Evolutionary conservation across 129 eudicot species (phyloP), one percentile per base, ranked within the genome.

Genomic region (Lactuca sativa): DNA sequence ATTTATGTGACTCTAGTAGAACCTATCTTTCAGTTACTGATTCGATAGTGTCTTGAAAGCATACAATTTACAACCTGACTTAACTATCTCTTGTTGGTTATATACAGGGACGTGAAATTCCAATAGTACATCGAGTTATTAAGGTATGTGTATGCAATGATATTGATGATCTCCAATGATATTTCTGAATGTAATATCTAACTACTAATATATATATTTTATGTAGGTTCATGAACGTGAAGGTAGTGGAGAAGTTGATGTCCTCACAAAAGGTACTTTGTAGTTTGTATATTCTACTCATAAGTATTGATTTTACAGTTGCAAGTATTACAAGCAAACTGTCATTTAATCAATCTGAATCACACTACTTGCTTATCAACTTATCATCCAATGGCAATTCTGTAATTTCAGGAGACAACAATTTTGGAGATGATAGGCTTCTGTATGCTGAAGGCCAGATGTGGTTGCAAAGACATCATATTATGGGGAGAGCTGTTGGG

Each of bases 401-500:
- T 82, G 77, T 68, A 74, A 56, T 70, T 34, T 60, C 88, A 92
- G 98, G 98, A 38, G 98, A 92, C 78, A 89, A 92, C 71, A 92
- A 92, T 78, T 80, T 71, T 72, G 98, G 96, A 64, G 98, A 92
- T 76, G 98, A 92, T 79, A 79, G 98, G 57, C 96, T 86, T 75
- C 82, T 92, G 73, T 92, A 92, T 84, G 98, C 98, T 74, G 83
- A 83, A 40, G 96, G 95, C 56, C 96, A 92, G 76, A 87, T 82
- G 67, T 92, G 98, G 98, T 78, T 92, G 84, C 89, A 92, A 12
- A 76, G 96, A 18, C 96, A 86, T 72, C 98, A 92, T 81, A 89
- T 92, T 8, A 92, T 92, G 98, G 98, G 98, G 63, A 86, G 98
- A 85, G 98, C 98, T 74, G 88, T 92, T 14, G 96, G 98, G 98